These are phyloP conservation scores for Anisodus tanguticus DNA, from an alignment of 257 asterid species.

Conservation along the genomic window DNA sequence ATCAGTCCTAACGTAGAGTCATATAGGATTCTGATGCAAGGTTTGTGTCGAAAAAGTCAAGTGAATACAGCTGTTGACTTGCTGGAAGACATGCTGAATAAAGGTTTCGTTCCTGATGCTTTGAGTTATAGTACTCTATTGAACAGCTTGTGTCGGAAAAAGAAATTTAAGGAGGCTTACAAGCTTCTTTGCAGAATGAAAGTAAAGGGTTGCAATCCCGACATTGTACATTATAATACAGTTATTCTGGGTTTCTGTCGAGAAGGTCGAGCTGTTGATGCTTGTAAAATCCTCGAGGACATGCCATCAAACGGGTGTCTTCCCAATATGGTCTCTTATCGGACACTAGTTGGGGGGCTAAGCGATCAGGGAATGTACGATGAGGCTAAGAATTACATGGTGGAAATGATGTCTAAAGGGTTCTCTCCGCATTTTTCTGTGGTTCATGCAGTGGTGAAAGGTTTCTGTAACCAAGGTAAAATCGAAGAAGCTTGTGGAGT, in stretches of 20 bases:
- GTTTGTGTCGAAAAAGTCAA: conserved; percentile 89
- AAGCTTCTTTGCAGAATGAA: conserved; percentile 94
- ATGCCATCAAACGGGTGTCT: conserved; percentile 81
- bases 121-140: conserved; percentile 76
- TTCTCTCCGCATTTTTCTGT: conserved; percentile 72
- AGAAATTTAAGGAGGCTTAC: conserved; percentile 88
- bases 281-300: conserved; percentile 83
- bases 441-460: conserved; percentile 60
- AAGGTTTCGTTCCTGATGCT: conserved; percentile 87
- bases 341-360: conserved; percentile 69
- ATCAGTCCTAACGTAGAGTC: conserved; percentile 79
- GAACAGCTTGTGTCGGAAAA: conserved; percentile 86
- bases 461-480: conserved; percentile 67
- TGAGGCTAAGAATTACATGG: conserved; percentile 62
- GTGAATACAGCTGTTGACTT: conserved; percentile 85
- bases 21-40: conserved; percentile 83
- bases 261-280: conserved; percentile 77
- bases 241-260: conserved; percentile 81
- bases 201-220: conserved; percentile 88
- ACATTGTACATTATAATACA: conserved; percentile 81
- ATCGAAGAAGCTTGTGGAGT: conserved; percentile 75
- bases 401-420: conserved; percentile 63
- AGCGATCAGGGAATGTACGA: conserved; percentile 77
- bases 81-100: conserved; percentile 91
- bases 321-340: conserved; percentile 78